Base-by-base conservation (phyloP, 192 early-diverging fungal species). In the Coemansia sp. region DNA sequence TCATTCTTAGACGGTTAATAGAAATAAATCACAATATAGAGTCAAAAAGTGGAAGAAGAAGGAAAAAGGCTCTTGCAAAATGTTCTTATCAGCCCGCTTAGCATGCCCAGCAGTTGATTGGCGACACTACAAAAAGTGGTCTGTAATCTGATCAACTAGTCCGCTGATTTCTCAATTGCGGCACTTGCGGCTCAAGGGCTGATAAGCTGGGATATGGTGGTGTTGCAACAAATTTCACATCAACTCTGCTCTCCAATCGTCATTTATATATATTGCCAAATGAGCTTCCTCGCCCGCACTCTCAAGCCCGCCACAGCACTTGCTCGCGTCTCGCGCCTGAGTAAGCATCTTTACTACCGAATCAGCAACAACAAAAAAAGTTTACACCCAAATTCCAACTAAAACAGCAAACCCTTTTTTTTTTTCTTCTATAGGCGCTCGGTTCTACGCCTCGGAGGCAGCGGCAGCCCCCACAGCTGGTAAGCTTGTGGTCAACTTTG, bases 401-500 rank as follows among this genome's bases (percentile, higher is more conserved):
- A 52, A n/a, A 17, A 50, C 23, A 26, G 26, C 26, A 26, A 26
- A 1, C 26, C 26, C 32, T 16, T 35, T n/a, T 5, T 47, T n/a
- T 5, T 47, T 61, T 39, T 13, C 50, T 13, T 32, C 16, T 64
- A n/a, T 75, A 80, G 80, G 74, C 30, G 58, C 73, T 73, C 94
- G 94, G 72, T 78, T 82, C 64, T 96, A 95, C 77, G 94, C 94
- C 63, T 87, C 92, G 47, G 95, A 95, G 75, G 88, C 94, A n/a
- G 44, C 77, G 8, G 66, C 74, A 5, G 69, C 86, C 44, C 53
- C 53, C 11, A 50, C 86, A 13, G 74, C 86, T 61, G 89, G 88
- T 59, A 92, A 92, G 87, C 88, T 98, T 60, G 85, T 89, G 57
- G 77, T 98, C 68, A 96, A 88, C 82, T 94, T 98, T 86, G 93